Percentiles rank a stretch among this genome's conserved stretches.
Evolutionary conservation across 345 rosid species (phyloP).

Genomic region (Microthlaspi erraticum): DNA sequence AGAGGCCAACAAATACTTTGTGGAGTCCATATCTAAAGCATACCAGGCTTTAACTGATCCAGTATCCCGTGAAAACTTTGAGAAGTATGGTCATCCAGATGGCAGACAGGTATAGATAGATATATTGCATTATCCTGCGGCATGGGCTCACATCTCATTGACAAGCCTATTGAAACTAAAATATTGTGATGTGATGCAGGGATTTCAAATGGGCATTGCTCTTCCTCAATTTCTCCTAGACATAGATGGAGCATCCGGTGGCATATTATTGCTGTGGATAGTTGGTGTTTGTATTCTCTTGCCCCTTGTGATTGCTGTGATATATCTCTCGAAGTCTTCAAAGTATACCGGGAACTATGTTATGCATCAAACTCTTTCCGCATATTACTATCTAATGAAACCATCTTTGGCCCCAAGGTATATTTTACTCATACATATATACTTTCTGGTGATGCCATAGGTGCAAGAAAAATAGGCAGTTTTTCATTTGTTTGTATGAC

Average conservation of each 20-base stretch:
- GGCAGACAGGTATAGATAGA: conserved; percentile 78
- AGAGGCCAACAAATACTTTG: conserved; percentile 89
- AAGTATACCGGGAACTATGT: conserved; percentile 98
- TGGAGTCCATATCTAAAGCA: conserved; percentile 94
- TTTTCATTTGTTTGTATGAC: conserved; percentile 32
- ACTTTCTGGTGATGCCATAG: neutral
- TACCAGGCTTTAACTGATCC: conserved; percentile 98
- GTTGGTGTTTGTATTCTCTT: conserved; percentile 97
- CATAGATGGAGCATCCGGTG: conserved; percentile 96
- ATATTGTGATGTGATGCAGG: conserved; percentile 55
- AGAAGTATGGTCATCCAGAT: conserved; percentile 99
- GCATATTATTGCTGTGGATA: conserved; percentile 95
- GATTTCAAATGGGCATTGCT: conserved; percentile 99
- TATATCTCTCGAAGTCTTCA: conserved; percentile 93
- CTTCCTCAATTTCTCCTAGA: conserved; percentile 92
- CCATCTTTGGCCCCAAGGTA: conserved; percentile 99
- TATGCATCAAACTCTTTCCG: conserved; percentile 93
- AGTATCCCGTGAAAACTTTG: conserved; percentile 90
- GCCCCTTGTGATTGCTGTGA: conserved; percentile 92
- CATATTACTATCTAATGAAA: conserved; percentile 91
- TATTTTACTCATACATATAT: conserved; percentile 11
- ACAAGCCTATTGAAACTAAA: conserved; percentile 30
- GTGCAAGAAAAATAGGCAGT: conserved; percentile 13
- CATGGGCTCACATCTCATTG: conserved; percentile 11
- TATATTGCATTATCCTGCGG: conserved; percentile 23